Evolutionary conservation across 257 asterid genomes (phyloP).

Genomic region (Leptodermis oblonga): DNA sequence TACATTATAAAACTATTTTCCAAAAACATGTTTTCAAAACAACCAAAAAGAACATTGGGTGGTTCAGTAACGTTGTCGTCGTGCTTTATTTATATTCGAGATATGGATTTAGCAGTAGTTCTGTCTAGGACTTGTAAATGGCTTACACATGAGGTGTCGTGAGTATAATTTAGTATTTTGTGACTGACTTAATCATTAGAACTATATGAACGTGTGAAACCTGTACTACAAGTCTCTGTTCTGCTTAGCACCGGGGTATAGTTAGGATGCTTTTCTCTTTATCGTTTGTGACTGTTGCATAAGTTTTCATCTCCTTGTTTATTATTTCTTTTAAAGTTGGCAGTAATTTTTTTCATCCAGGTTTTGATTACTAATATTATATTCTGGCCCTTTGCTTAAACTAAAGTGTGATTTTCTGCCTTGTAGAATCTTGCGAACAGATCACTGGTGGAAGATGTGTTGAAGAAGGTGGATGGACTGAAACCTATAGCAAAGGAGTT

Average conservation of each 20-base stretch:
- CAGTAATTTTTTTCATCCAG: background rate
- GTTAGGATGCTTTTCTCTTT: background rate
- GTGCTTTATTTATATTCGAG: background rate
- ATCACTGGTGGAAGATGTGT: conserved; percentile 82
- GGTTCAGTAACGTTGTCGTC: background rate
- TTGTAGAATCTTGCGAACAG: conserved; percentile 87
- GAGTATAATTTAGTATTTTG: background rate
- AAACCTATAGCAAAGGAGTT: conserved; percentile 88
- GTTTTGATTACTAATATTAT: background rate
- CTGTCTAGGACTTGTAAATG: background rate
- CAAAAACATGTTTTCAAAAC: too few species aligned
- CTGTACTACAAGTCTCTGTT: background rate
- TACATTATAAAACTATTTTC: too few species aligned
- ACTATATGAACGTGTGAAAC: background rate
- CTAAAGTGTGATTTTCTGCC: conserved; percentile 13
- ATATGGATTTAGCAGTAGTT: background rate
- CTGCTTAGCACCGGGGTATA: background rate
- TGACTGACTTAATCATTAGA: background rate
- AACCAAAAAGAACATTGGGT: too few species aligned
- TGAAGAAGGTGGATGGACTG: conserved; percentile 69
- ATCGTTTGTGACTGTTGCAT: background rate
- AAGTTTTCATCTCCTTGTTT: background rate
- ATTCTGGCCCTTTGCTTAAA: background rate
- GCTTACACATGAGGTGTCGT: conserved; percentile 1
- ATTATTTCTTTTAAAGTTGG: background rate